These are phyloP conservation scores for Saccharomyces hybrid DNA, from an alignment of 1,139 yeast genomes.

Conservation along the genomic window DNA sequence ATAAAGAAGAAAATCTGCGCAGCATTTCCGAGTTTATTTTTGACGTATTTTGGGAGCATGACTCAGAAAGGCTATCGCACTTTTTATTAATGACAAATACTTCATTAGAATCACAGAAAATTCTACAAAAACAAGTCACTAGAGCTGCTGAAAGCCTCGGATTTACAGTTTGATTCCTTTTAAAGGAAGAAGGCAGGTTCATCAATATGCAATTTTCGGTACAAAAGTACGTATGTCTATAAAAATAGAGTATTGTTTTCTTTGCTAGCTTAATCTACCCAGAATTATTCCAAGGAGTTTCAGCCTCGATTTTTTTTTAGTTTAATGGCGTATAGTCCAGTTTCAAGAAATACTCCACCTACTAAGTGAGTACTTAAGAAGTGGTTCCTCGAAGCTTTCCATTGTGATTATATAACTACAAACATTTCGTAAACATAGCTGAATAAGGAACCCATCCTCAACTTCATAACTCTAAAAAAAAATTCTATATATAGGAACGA, in stretches of 20 bases:
- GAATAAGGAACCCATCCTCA: not conserved
- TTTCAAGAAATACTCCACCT: not conserved
- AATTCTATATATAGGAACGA: not conserved
- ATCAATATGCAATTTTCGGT: not conserved
- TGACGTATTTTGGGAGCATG: slow-evolving; percentile 29
- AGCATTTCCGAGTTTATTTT: slow-evolving; percentile 28
- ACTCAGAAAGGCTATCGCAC: slow-evolving; percentile 18
- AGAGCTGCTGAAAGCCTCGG: slow-evolving; percentile 29
- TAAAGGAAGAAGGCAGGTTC: not conserved
- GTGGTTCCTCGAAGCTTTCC: not conserved
- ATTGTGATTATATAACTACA: not conserved
- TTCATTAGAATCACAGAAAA: slow-evolving; percentile 18
- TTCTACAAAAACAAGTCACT: slow-evolving; percentile 23
- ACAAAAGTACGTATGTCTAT: not conserved
- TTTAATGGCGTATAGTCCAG: not conserved
- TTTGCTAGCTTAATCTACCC: not conserved
- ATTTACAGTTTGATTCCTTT: slow-evolving; percentile 12
- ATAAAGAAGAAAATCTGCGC: slow-evolving; percentile 26
- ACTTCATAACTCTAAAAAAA: not conserved
- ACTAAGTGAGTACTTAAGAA: not conserved
- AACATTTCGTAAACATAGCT: not conserved
- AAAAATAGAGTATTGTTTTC: not conserved
- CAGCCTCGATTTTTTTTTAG: not conserved
- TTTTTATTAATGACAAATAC: slow-evolving; percentile 19
- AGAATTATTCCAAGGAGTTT: not conserved